phyloP scores from a whole-genome alignment of 148 eudicot species.

The Rhododendron vialii region DNA sequence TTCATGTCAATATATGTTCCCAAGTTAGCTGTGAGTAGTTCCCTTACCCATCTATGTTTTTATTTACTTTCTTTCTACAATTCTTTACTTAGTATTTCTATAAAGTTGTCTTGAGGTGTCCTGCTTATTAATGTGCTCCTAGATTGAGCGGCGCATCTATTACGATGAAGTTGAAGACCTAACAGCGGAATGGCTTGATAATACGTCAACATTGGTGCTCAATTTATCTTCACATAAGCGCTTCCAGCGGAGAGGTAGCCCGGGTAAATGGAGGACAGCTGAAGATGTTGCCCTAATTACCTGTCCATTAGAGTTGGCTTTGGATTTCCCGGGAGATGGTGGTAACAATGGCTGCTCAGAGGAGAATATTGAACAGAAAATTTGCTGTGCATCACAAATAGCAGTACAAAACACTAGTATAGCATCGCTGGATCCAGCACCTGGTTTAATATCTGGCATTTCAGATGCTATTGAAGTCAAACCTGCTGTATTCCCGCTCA shows the following conservation, averaged over 20 bases:
- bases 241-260: constrained; percentile 44
- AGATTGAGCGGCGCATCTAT: constrained; percentile 83
- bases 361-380: neutral
- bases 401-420: constrained; percentile 2
- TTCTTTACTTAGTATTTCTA: neutral
- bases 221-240: constrained; percentile 41
- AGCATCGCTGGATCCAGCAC: constrained; percentile 5
- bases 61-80: neutral
- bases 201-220: constrained; percentile 68
- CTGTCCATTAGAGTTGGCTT: constrained; percentile 36
- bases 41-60: neutral
- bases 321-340: constrained; percentile 15
- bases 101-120: neutral
- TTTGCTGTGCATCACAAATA: constrained; percentile 6
- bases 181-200: constrained; percentile 78
- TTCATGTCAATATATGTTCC: constrained; percentile 84
- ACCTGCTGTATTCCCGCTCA: constrained; percentile 69
- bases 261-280: constrained; percentile 43
- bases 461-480: constrained; percentile 20
- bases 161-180: constrained; percentile 91
- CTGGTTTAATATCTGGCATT: neutral
- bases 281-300: constrained; percentile 63
- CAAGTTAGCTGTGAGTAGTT: constrained; percentile 63
- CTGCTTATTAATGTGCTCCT: neutral
- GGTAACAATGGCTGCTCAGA: constrained; percentile 2